phyloP scores from a whole-genome alignment of 2,329 filamentous ascomycete species.

The Exophiala sideris region DNA sequence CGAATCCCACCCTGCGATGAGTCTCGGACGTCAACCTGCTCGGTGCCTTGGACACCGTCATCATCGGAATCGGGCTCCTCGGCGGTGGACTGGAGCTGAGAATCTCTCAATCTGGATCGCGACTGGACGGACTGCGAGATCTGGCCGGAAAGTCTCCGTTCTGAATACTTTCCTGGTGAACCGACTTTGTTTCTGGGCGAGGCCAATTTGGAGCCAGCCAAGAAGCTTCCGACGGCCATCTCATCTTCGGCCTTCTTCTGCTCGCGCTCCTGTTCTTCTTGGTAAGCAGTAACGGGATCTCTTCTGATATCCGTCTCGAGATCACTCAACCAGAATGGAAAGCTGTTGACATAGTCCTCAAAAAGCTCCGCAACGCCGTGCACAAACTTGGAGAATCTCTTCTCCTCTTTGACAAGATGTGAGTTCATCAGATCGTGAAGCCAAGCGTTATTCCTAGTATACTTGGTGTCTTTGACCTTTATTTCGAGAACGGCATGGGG shows the following conservation, averaged over 20 bases:
- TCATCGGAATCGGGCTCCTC: constrained; percentile 51
- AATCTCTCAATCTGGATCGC: constrained; percentile 2
- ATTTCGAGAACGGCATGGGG: constrained; percentile 90
- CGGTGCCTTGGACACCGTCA: constrained; percentile 39
- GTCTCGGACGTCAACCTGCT: constrained; percentile 26
- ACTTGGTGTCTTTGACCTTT: constrained; percentile 69
- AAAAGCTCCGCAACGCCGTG: constrained; percentile 90
- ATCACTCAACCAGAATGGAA: constrained; percentile 93
- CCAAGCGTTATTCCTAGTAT: constrained; percentile 73
- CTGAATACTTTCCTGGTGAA: constrained; percentile 23
- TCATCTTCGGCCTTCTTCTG: constrained; percentile 81
- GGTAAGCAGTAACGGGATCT: constrained; percentile 85
- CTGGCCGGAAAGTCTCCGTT: constrained; percentile 20
- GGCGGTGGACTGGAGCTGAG: constrained; percentile 29
- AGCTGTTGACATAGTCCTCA: constrained; percentile 91
- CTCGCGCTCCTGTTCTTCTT: constrained; percentile 82
- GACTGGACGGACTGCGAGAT: constrained; percentile 30
- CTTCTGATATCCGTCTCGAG: constrained; percentile 91
- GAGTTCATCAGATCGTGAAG: constrained; percentile 87
- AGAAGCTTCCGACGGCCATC: constrained; percentile 81
- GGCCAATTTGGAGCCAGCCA: constrained; percentile 52
- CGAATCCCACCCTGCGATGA: constrained; percentile 58
- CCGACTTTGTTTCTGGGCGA: constrained; percentile 22
- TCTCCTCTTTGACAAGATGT: constrained; percentile 84
- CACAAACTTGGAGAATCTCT: constrained; percentile 94